Percentiles rank a stretch among this genome's conserved stretches.
These are phyloP conservation scores for Candida boidinii DNA, from an alignment of 805 yeast species.

Conservation along the genomic window DNA sequence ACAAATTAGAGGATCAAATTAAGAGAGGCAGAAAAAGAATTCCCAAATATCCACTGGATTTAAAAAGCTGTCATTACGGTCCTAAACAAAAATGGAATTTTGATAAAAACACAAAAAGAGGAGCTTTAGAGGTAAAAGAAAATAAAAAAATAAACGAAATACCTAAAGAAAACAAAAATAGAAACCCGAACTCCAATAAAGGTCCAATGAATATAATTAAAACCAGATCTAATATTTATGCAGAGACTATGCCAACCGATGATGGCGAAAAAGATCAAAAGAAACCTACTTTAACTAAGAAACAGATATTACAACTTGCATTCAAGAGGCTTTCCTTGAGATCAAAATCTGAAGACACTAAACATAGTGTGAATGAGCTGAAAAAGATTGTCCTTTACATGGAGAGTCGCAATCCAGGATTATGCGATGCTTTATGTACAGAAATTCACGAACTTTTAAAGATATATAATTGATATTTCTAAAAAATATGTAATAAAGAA, in stretches of 20 bases:
- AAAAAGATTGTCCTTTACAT: conserved; percentile 30
- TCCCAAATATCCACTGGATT: conserved; percentile 30
- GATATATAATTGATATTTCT: no score
- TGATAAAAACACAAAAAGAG: conserved; percentile 4
- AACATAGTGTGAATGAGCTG: conserved; percentile 33
- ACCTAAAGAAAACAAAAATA: conserved; percentile 2
- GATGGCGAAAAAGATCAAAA: background rate
- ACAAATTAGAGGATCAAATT: conserved; percentile 25
- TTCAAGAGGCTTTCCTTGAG: conserved; percentile 40
- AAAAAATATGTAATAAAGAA: no score
- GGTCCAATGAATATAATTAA: background rate
- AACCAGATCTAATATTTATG: no score
- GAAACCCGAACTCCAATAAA: background rate
- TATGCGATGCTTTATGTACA: conserved; percentile 45
- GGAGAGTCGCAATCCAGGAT: conserved; percentile 52
- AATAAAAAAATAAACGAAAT: background rate
- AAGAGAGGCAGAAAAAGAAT: conserved; percentile 20
- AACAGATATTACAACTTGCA: conserved; percentile 26
- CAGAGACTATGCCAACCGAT: no score
- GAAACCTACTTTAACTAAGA: background rate
- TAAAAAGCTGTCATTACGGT: conserved; percentile 13
- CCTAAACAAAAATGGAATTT: conserved; percentile 20
- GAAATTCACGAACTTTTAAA: no score
- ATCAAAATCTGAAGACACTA: conserved; percentile 43
- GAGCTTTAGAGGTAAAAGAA: background rate